Conservation (phyloP, 1,139 yeast genomes). For the Kurtzmaniella natalensis region DNA sequence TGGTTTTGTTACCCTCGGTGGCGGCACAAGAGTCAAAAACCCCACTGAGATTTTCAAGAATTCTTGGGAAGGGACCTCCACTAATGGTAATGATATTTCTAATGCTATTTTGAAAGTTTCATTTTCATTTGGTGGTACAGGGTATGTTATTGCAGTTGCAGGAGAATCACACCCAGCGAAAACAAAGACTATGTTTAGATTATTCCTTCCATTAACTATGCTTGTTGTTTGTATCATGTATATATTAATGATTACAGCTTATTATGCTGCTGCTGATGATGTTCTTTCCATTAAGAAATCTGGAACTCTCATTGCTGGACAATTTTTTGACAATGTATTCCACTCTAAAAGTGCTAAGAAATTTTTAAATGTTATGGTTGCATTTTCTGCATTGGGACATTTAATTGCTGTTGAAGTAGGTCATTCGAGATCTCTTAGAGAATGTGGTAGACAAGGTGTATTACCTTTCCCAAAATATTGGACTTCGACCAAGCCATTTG, state of each 20-base stretch:
- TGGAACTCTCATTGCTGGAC: slow-evolving; percentile 29
- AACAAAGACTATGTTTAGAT: slow-evolving; percentile 26
- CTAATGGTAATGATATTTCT: slow-evolving; percentile 37
- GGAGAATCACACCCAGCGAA: slow-evolving; percentile 31
- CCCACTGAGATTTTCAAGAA: slow-evolving; percentile 30
- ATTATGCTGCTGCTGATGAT: slow-evolving; percentile 29
- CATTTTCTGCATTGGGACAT: slow-evolving; percentile 41
- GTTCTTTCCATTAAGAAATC: slow-evolving; percentile 27
- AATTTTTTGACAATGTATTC: slow-evolving; percentile 31
- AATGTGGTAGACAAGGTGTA: slow-evolving; percentile 46
- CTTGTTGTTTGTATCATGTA: slow-evolving; percentile 30
- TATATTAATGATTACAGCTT: slow-evolving; percentile 32
- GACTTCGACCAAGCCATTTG: slow-evolving; percentile 39
- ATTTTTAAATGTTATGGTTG: slow-evolving; percentile 34
- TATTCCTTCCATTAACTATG: slow-evolving; percentile 31
- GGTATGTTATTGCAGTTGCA: slow-evolving; percentile 35
- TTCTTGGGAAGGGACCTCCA: slow-evolving; percentile 38
- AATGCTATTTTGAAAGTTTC: slow-evolving; percentile 40
- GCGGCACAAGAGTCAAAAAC: slow-evolving; percentile 29
- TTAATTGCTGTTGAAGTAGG: slow-evolving; percentile 35
- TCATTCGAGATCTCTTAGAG: slow-evolving; percentile 39
- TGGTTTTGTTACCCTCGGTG: slow-evolving; percentile 38
- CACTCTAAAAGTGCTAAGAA: slow-evolving; percentile 26
- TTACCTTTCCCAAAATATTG: slow-evolving; percentile 36
- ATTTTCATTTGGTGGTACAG: slow-evolving; percentile 38